Evolutionary conservation across 2,329 filamentous ascomycete genomes (phyloP).

Genomic region (Fusarium transvaalense): DNA sequence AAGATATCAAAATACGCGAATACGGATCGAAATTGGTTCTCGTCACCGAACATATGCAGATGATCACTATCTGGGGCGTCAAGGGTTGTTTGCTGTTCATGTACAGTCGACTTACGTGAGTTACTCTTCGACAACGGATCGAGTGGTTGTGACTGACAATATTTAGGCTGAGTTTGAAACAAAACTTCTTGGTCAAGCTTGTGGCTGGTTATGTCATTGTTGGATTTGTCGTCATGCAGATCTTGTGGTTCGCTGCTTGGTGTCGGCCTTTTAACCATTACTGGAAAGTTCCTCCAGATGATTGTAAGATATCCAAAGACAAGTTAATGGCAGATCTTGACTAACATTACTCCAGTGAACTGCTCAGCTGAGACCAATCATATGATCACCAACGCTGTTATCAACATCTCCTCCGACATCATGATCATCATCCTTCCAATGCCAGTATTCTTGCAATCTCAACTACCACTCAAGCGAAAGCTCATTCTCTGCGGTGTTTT

Average conservation of each 20-base stretch:
- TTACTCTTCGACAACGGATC: background rate
- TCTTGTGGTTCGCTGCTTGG: slow-evolving; percentile 63
- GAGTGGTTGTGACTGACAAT: rapidly evolving
- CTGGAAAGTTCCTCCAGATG: slow-evolving; percentile 62
- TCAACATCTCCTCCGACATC: slow-evolving; percentile 70
- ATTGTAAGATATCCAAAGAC: slow-evolving; percentile 49
- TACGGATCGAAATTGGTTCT: slow-evolving; percentile 71
- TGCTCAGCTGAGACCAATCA: slow-evolving; percentile 68
- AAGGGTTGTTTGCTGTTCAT: slow-evolving; percentile 67
- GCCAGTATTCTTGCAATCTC: slow-evolving; percentile 62
- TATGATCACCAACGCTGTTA: slow-evolving; percentile 66
- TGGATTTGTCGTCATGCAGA: slow-evolving; percentile 62
- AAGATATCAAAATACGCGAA: slow-evolving; percentile 57
- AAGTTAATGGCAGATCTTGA: rapidly evolving
- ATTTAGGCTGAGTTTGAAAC: slow-evolving; percentile 56
- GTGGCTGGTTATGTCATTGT: slow-evolving; percentile 59
- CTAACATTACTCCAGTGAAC: slow-evolving; percentile 26
- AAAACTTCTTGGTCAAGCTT: slow-evolving; percentile 59
- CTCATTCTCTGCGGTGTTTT: slow-evolving; percentile 62
- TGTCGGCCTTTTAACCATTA: slow-evolving; percentile 65
- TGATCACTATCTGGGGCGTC: slow-evolving; percentile 67
- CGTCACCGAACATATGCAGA: slow-evolving; percentile 71
- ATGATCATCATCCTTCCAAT: slow-evolving; percentile 69
- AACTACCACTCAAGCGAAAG: slow-evolving; percentile 64
- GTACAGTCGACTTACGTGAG: slow-evolving; percentile 64